Percentiles rank a stretch among this genome's conserved stretches.
Conservation (phyloP, 371 early-diverging fungal genomes). For the Saksenaea oblongispora region DNA sequence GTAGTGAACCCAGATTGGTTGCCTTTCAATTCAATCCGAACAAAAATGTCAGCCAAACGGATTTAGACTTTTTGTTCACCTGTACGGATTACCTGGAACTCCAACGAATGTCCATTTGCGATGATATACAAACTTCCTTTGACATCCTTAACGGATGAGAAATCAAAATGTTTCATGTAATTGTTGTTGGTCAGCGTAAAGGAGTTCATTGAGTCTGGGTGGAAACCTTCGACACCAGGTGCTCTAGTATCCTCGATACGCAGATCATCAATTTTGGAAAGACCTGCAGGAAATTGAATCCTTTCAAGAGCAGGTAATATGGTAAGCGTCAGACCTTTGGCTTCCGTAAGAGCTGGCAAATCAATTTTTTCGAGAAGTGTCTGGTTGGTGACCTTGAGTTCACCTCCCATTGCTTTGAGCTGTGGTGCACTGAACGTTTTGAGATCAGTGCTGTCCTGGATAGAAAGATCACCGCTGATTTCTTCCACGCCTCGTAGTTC, state of each 20-base stretch:
- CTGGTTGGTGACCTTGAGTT: constrained; percentile 48
- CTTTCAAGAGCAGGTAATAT: constrained; percentile 48
- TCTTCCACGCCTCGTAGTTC: constrained; percentile 39
- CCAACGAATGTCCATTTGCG: constrained; percentile 42
- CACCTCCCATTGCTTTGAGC: constrained; percentile 46
- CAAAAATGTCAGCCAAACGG: background rate
- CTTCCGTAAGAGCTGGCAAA: constrained; percentile 43
- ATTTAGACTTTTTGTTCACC: background rate
- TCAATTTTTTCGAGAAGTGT: constrained; percentile 37
- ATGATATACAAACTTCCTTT: constrained; percentile 41
- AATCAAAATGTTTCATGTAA: constrained; percentile 48
- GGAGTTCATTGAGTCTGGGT: constrained; percentile 29
- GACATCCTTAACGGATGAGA: constrained; percentile 38
- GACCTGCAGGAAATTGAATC: constrained; percentile 44
- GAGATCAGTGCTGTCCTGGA: constrained; percentile 41
- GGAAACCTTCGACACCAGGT: constrained; percentile 43
- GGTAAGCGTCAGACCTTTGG: constrained; percentile 36
- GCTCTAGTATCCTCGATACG: constrained; percentile 51
- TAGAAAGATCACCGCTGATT: constrained; percentile 43
- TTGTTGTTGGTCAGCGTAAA: constrained; percentile 53
- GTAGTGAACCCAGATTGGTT: constrained; percentile 28
- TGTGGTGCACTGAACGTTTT: constrained; percentile 40
- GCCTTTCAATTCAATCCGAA: constrained; percentile 24
- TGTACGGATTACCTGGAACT: constrained; percentile 21
- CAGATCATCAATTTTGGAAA: constrained; percentile 38